phyloP scores from a whole-genome alignment of 306 rosid genomes.

The Abrus precatorius region DNA sequence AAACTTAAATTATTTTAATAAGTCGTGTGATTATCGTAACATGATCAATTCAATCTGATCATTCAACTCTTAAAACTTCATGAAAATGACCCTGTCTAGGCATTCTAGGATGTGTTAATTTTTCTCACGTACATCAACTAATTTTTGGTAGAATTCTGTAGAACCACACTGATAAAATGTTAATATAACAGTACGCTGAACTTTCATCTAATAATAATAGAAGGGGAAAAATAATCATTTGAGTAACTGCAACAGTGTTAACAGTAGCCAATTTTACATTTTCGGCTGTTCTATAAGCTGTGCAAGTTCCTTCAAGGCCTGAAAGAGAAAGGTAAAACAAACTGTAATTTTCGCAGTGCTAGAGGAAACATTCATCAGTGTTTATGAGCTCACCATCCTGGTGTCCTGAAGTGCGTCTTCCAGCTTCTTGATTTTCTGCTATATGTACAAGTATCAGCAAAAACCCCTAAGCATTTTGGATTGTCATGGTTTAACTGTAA shows the following conservation, averaged over 20 bases:
- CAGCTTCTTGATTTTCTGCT: conserved; percentile 79
- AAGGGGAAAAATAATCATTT: not conserved
- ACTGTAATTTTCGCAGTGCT: conserved; percentile 8
- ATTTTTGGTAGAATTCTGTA: not conserved
- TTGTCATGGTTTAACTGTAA: conserved; percentile 7
- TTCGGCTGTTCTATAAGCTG: conserved; percentile 44
- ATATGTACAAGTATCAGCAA: conserved; percentile 29
- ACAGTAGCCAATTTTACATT: conserved; percentile 36
- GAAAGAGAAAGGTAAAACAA: conserved; percentile 39
- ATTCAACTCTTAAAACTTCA: too few relatives aligned
- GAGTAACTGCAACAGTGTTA: conserved; percentile 1
- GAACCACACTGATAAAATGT: not conserved
- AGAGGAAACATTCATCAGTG: not conserved
- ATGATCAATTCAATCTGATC: too few relatives aligned
- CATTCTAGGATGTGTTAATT: not conserved
- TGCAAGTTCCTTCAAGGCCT: conserved; percentile 72
- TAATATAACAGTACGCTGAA: not conserved
- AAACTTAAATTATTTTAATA: too few relatives aligned
- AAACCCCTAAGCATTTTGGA: not conserved
- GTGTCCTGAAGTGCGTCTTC: conserved; percentile 74
- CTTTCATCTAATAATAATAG: not conserved
- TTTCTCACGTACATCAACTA: not conserved
- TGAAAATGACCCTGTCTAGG: too few relatives aligned
- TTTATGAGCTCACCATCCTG: conserved; percentile 64
- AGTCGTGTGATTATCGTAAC: too few relatives aligned